phyloP scores from a whole-genome alignment of 2,329 filamentous ascomycete species.

The Ophiocordyceps unilateralis region DNA sequence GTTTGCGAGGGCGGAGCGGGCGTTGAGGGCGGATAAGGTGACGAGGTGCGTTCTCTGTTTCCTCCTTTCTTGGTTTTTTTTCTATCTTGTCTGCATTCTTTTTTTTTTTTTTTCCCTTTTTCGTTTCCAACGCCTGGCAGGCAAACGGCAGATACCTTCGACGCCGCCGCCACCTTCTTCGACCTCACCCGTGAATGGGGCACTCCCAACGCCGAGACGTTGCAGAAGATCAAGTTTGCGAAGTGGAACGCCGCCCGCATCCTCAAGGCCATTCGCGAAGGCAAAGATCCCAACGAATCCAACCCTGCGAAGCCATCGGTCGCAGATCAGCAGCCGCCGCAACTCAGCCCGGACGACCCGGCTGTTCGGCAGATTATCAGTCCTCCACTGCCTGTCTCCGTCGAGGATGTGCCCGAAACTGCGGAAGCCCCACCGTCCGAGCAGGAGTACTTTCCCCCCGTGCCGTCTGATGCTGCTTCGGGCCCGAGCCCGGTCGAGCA shows the following conservation, averaged over 20 bases:
- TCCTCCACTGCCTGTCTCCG: constrained; percentile 23
- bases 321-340: constrained; percentile 24
- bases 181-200: constrained; percentile 79
- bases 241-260: constrained; percentile 94
- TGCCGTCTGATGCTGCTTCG: neutral
- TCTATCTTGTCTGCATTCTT: neutral
- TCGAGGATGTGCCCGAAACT: constrained; percentile 35
- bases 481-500: neutral
- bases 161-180: constrained; percentile 82
- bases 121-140: constrained; percentile 21
- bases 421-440: constrained; percentile 8
- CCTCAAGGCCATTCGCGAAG: constrained; percentile 74
- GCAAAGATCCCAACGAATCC: constrained; percentile 78
- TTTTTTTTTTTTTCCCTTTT: neutral
- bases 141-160: constrained; percentile 86
- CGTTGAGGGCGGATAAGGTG: constrained; percentile 67
- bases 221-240: constrained; percentile 83
- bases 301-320: constrained; percentile 42
- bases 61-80: neutral
- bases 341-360: constrained; percentile 37
- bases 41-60: constrained; percentile 39
- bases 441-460: constrained; percentile 17
- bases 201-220: constrained; percentile 52
- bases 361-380: constrained; percentile 35
- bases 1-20: constrained; percentile 67